Conservation (phyloP, 2,329 filamentous ascomycete genomes). For the Chrysosporium queenslandicum region DNA sequence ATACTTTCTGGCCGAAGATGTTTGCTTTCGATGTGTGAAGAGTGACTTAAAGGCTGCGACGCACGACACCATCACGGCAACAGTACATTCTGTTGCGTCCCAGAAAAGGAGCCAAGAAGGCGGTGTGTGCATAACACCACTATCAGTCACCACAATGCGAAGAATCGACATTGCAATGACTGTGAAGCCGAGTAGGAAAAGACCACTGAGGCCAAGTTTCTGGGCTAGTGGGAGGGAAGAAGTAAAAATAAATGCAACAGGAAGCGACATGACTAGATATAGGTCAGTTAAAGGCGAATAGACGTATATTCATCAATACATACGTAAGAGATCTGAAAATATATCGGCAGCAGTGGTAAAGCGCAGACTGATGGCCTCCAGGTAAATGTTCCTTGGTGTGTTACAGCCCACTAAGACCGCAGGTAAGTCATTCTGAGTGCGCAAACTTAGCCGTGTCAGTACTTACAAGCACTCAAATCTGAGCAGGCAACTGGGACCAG, state of each 20-base stretch:
- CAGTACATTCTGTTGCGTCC: slow-evolving; percentile 6
- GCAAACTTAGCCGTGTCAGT: background rate
- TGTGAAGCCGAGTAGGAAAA: slow-evolving; percentile 6
- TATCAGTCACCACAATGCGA: slow-evolving; percentile 1
- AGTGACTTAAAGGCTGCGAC: slow-evolving; percentile 12
- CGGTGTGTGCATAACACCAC: background rate
- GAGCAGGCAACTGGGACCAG: slow-evolving; percentile 10
- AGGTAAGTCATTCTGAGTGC: background rate
- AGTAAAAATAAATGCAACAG: slow-evolving; percentile 7
- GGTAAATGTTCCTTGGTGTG: background rate
- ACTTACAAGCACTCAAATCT: slow-evolving; percentile 10
- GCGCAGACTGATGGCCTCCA: background rate
- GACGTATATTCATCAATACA: no score
- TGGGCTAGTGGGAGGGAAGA: slow-evolving; percentile 8
- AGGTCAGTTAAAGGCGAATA: background rate
- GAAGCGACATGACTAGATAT: slow-evolving; percentile 6
- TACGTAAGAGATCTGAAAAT: background rate
- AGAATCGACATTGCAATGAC: slow-evolving; percentile 6
- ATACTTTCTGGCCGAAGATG: no score
- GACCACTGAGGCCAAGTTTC: slow-evolving; percentile 7
- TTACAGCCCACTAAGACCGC: background rate
- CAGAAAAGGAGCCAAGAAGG: slow-evolving; percentile 10
- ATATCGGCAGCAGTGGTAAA: background rate
- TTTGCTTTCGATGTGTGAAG: background rate
- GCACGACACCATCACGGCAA: slow-evolving; percentile 13